A percentile compares a stretch with the other conserved stretches of the same genome.
Evolutionary conservation across 306 rosid species (phyloP).

Genomic region (Cucurbita argyrosperma): DNA sequence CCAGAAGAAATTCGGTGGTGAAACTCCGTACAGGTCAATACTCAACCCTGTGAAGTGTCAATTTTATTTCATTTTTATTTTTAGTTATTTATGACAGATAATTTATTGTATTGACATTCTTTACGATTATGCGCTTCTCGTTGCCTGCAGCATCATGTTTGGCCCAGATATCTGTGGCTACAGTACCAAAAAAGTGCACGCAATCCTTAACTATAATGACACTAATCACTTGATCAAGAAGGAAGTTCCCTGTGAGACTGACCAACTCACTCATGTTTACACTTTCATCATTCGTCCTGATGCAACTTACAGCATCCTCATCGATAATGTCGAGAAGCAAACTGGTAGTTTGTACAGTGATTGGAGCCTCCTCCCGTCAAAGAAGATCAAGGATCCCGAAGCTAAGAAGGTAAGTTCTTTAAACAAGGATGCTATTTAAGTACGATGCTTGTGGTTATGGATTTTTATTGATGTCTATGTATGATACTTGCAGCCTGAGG

Average conservation of each 20-base stretch:
- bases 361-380: constrained; percentile 90
- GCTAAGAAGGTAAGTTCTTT: constrained; percentile 56
- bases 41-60: background rate
- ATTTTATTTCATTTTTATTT: background rate
- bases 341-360: constrained; percentile 84
- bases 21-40: constrained; percentile 82
- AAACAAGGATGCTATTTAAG: background rate
- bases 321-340: constrained; percentile 93
- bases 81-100: background rate
- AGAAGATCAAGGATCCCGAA: constrained; percentile 86
- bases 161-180: constrained; percentile 99
- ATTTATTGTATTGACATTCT: background rate
- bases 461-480: constrained; percentile 5
- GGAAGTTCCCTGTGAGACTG: constrained; percentile 99
- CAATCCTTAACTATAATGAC: constrained; percentile 64
- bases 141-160: constrained; percentile 77
- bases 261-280: constrained; percentile 87
- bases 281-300: constrained; percentile 86
- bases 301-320: constrained; percentile 84
- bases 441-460: constrained; percentile 2
- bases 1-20: constrained; percentile 97
- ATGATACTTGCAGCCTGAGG: constrained; percentile 66
- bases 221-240: constrained; percentile 90
- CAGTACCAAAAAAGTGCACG: constrained; percentile 96
- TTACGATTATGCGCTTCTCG: constrained; percentile 8